Conservation (phyloP, 1,284 basidiomycete genomes). For the Waitea zeae region DNA sequence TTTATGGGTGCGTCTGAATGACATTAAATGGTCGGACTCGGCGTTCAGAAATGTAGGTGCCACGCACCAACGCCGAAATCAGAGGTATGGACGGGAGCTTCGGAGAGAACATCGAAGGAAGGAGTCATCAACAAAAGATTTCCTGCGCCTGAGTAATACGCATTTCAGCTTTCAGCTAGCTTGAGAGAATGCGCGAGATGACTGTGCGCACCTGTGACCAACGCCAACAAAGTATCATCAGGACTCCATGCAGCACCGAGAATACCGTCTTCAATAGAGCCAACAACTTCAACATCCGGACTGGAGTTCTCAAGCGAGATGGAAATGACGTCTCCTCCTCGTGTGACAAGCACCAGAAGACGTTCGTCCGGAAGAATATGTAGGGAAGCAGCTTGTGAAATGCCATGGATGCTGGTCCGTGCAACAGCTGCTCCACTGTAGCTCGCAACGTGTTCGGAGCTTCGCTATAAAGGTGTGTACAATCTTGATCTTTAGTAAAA, state of each 20-base stretch:
- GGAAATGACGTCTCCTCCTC: conserved; percentile 62
- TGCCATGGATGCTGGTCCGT: too few species aligned
- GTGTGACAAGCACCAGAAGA: conserved; percentile 43
- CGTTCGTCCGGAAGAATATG: conserved; percentile 50
- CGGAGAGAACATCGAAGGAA: conserved; percentile 78
- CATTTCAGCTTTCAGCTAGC: background rate
- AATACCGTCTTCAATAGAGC: conserved; percentile 77
- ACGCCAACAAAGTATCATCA: conserved; percentile 70
- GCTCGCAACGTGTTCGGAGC: too few species aligned
- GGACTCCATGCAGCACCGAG: conserved; percentile 79
- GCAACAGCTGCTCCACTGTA: too few species aligned
- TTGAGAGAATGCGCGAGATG: background rate
- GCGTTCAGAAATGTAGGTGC: conserved; percentile 1
- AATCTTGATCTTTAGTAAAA: too few species aligned
- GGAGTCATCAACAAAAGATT: conserved; percentile 83
- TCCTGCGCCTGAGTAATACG: conserved; percentile 37
- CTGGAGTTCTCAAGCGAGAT: conserved; percentile 1
- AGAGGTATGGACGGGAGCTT: conserved; percentile 49
- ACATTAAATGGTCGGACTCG: too few species aligned
- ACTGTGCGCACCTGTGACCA: conserved; percentile 51
- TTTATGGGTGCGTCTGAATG: conserved; percentile 78
- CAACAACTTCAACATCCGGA: conserved; percentile 56
- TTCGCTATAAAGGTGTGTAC: too few species aligned
- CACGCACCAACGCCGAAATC: conserved; percentile 73
- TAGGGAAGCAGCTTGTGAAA: too few species aligned